Conservation (phyloP, 2,329 filamentous ascomycete species). For the Colletotrichum sojae region DNA sequence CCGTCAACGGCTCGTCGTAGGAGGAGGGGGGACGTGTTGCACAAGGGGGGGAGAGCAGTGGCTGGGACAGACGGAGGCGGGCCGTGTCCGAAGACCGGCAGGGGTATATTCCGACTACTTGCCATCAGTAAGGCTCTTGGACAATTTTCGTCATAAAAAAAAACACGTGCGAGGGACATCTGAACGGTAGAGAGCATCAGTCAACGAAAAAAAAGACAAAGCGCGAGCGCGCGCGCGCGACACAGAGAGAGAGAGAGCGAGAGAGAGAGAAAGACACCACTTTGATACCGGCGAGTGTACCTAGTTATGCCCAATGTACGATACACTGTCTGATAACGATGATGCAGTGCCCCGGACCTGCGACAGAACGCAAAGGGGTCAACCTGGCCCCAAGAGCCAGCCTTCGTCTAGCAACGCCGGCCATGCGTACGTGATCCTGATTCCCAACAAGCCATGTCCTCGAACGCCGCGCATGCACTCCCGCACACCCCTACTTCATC, state of each 20-base stretch:
- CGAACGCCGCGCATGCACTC: too few species aligned
- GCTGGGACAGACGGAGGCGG: neutral
- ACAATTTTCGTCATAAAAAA: conserved; percentile 12
- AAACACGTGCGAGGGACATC: conserved; percentile 4
- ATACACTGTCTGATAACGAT: conserved; percentile 3
- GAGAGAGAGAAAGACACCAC: conserved; percentile 12
- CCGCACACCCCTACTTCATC: conserved; percentile 34
- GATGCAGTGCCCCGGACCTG: neutral
- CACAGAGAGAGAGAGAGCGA: neutral
- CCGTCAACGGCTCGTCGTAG: conserved; percentile 56
- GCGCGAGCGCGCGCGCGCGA: too few species aligned
- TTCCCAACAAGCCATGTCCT: too few species aligned
- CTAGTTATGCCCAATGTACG: conserved; percentile 6
- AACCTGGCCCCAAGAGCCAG: neutral
- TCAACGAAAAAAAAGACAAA: neutral
- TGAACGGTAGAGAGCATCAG: conserved; percentile 17
- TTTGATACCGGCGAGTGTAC: conserved; percentile 21
- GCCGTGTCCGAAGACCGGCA: conserved; percentile 5
- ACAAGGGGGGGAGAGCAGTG: neutral
- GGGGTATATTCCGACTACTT: neutral
- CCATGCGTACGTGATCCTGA: neutral
- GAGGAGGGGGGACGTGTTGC: neutral
- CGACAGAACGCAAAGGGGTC: neutral
- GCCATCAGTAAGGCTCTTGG: conserved; percentile 3
- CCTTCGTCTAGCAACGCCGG: conserved; percentile 10